Percentiles rank a stretch among this genome's conserved stretches.
Conservation (phyloP, 2,329 filamentous ascomycete species). For the Arthroderma sp. region DNA sequence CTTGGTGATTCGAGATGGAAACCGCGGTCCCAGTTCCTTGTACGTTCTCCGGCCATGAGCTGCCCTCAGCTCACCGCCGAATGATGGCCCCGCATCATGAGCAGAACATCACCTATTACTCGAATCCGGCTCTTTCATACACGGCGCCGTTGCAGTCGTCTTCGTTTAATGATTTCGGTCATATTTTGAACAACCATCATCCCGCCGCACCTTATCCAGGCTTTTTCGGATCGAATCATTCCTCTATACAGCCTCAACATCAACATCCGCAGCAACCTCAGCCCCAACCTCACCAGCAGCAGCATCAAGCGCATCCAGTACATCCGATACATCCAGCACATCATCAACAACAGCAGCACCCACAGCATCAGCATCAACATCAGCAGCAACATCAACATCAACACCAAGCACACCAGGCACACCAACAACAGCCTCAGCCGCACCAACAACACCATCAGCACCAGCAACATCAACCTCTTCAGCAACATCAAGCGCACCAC, state of each 20-base stretch:
- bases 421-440: slow-evolving; percentile 14
- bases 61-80: slow-evolving; percentile 25
- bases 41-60: slow-evolving; percentile 25
- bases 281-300: background rate
- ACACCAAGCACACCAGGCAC: slow-evolving; percentile 15
- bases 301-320: background rate
- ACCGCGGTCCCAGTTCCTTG: slow-evolving; percentile 29
- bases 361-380: slow-evolving; percentile 3
- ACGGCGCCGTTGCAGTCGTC: slow-evolving; percentile 23
- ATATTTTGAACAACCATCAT: slow-evolving; percentile 20
- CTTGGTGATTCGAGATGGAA: slow-evolving; percentile 22
- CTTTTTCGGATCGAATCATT: slow-evolving; percentile 18
- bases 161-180: slow-evolving; percentile 19
- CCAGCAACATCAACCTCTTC: slow-evolving; percentile 16
- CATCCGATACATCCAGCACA: slow-evolving; percentile 8
- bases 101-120: slow-evolving; percentile 25
- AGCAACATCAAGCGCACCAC: background rate
- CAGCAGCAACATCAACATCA: slow-evolving; percentile 15
- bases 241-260: slow-evolving; percentile 4
- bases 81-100: slow-evolving; percentile 23
- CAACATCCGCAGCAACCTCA: slow-evolving; percentile 11
- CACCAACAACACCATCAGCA: slow-evolving; percentile 19
- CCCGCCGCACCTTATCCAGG: slow-evolving; percentile 19
- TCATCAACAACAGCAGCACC: slow-evolving; percentile 3
- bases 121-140: slow-evolving; percentile 23